These are phyloP conservation scores for Botrytis deweyae DNA, from an alignment of 2,329 filamentous ascomycete genomes.

Conservation along the genomic window DNA sequence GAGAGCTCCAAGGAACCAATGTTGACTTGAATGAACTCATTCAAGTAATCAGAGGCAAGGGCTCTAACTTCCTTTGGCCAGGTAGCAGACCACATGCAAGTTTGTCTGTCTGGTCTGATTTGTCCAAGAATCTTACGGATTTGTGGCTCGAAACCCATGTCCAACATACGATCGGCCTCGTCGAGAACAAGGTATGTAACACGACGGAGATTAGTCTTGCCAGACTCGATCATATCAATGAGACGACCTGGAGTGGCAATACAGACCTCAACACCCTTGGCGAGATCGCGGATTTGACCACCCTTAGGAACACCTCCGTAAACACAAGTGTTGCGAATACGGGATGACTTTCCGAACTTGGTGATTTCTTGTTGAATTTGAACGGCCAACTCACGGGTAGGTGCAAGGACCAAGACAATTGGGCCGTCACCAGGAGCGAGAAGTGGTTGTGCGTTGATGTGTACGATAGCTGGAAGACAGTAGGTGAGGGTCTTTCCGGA, in stretches of 20 bases:
- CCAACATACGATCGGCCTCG: constrained; percentile 98
- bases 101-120: constrained; percentile 97
- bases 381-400: constrained; percentile 95
- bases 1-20: constrained; percentile 94
- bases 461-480: constrained; percentile 95
- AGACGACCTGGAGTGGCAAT: constrained; percentile 97
- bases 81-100: constrained; percentile 99
- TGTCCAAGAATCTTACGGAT: constrained; percentile 98
- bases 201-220: constrained; percentile 96
- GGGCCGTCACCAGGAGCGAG: constrained; percentile 93
- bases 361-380: constrained; percentile 99
- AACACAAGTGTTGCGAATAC: constrained; percentile 97
- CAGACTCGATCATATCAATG: constrained; percentile 97
- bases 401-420: constrained; percentile 92
- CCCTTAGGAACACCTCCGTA: constrained; percentile 99
- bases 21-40: constrained; percentile 98
- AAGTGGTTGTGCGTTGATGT: constrained; percentile 98
- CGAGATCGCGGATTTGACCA: constrained; percentile 91
- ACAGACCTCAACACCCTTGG: constrained; percentile 94
- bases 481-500: constrained; percentile 99
- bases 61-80: constrained; percentile 99
- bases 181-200: constrained; percentile 98
- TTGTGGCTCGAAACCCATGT: constrained; percentile 99
- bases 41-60: constrained; percentile 84
- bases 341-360: constrained; percentile 97